Conservation (phyloP, 2,329 filamentous ascomycete species). For the Nemania sp. region DNA sequence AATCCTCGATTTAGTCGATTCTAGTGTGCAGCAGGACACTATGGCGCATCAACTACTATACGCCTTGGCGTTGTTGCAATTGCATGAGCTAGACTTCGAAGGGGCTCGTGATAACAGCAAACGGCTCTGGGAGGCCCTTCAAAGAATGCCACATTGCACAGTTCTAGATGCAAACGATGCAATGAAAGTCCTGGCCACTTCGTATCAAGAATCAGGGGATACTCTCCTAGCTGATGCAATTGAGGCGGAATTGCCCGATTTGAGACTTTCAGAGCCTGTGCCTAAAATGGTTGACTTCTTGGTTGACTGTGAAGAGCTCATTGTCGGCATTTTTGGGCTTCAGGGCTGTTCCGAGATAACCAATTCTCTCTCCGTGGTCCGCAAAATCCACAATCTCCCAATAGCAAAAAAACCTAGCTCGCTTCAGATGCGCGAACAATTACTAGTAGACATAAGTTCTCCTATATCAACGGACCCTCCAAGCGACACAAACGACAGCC, state of each 20-base stretch:
- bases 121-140: conserved; percentile 36
- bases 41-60: conserved; percentile 36
- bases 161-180: conserved; percentile 31
- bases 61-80: conserved; percentile 31
- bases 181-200: conserved; percentile 35
- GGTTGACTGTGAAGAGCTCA: conserved; percentile 32
- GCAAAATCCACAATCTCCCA: conserved; percentile 33
- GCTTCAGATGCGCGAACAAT: conserved; percentile 33
- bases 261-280: conserved; percentile 35
- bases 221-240: conserved; percentile 35
- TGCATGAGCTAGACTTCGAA: conserved; percentile 38
- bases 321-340: conserved; percentile 29
- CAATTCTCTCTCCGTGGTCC: conserved; percentile 11
- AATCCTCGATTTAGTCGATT: conserved; percentile 25
- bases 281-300: conserved; percentile 38
- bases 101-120: conserved; percentile 34
- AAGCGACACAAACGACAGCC: conserved; percentile 13
- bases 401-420: conserved; percentile 37
- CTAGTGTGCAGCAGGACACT: conserved; percentile 21
- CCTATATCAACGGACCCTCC: conserved; percentile 13
- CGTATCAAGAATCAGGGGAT: conserved; percentile 37
- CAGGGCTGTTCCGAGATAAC: conserved; percentile 24
- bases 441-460: background rate
- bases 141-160: conserved; percentile 22
- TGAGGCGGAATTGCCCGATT: conserved; percentile 35